Base-by-base conservation (phyloP, 257 asterid genomes). In the Solanum microdontum region DNA sequence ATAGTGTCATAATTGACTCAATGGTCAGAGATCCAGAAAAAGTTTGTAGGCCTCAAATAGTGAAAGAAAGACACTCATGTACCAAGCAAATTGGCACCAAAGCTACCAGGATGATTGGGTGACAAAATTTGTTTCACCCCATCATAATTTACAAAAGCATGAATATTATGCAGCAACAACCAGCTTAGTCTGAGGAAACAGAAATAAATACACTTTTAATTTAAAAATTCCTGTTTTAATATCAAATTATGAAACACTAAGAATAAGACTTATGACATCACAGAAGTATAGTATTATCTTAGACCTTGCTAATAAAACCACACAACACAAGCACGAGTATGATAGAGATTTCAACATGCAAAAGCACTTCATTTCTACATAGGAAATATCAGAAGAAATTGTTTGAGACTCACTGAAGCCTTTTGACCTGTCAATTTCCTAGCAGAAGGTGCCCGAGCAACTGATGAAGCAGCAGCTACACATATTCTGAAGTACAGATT, bases 391-490 rank as follows among this genome's bases (percentile, higher is more conserved):
- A 79, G 84, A 82, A 85, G 80, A 62, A 28, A 74, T 64, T 15
- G 83, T 30, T 21, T 2, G 69, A 70, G 86, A 85, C 94, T 93
- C 84, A 93, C 95, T 2, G 84, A 37, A 72, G 91, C 91, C 87
- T 91, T 94, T 86, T 90, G 94, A 88, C 86, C 89, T 37, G 88
- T 90, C 73, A 89, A 75, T 70, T 89, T 93, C 90, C 92, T 86
- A 77, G 58, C 89, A 24, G 94, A 89, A 86, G 97, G 97, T 87
- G 98, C 98, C 83, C 99, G 95, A 86, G 97, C 99, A 82, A 96
- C 94, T 5, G 95, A 95, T 86, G 99, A 94, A 87, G 98, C 99
- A 17, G 99, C 99, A 36, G 93, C 98, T 14, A 97, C 99, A 1
- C 99, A 95, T 93, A 97, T 95, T 90, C 99, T 97, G 94, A 91